Percentiles rank a stretch among this genome's conserved stretches.
Evolutionary conservation across 441 rosid species (phyloP).

Genomic region (Corymbia calophylla): DNA sequence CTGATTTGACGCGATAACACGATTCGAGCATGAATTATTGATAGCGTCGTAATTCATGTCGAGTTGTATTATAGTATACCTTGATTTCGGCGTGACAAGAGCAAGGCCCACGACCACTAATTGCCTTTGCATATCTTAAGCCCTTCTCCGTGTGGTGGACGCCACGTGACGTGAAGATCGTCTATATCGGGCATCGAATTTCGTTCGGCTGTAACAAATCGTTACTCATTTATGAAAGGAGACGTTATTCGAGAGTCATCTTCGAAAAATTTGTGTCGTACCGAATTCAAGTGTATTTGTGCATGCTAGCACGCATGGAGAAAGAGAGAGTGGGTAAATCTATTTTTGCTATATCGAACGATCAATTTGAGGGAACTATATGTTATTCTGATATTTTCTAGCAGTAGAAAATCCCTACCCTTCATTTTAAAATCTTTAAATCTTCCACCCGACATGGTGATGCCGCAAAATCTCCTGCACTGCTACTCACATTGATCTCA

Average conservation of each 20-base stretch:
- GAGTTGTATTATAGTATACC: neutral
- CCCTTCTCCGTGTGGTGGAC: neutral
- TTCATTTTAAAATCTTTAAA: neutral
- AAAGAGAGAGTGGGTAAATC: neutral
- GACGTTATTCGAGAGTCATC: fast-evolving
- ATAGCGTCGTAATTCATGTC: fast-evolving
- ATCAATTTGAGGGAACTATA: neutral
- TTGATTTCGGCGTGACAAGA: neutral
- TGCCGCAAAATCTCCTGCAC: neutral
- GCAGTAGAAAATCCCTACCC: neutral
- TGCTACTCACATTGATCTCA: neutral
- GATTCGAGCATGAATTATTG: neutral
- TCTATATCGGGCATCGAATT: neutral
- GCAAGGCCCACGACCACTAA: neutral
- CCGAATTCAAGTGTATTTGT: neutral
- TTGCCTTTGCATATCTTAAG: neutral
- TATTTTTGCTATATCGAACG: neutral
- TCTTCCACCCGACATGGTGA: neutral
- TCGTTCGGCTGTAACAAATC: neutral
- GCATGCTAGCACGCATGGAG: neutral
- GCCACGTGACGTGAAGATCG: neutral
- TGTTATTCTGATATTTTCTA: neutral
- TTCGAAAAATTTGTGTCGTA: neutral
- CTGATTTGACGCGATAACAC: neutral
- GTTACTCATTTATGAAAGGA: neutral